Conservation (phyloP, 495 filamentous ascomycete species). For the Neurospora tetraspora region DNA sequence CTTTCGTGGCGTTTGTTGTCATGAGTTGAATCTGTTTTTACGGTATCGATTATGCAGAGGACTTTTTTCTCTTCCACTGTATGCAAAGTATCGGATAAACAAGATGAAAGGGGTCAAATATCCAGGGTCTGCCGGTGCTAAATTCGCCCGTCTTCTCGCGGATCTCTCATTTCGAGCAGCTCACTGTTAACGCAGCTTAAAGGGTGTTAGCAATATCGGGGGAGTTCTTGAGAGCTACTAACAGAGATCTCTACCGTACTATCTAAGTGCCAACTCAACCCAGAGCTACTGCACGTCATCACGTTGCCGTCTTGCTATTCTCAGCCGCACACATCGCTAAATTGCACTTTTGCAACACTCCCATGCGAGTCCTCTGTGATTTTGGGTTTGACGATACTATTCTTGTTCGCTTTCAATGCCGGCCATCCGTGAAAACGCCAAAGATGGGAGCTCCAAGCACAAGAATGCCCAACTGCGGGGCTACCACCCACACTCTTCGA, state of each 20-base stretch:
- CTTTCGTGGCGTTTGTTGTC: background rate
- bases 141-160: background rate
- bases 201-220: background rate
- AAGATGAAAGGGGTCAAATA: background rate
- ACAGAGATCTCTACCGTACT: background rate
- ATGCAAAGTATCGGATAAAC: background rate
- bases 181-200: background rate
- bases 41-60: too few species aligned
- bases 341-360: background rate
- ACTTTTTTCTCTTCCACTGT: background rate
- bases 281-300: background rate
- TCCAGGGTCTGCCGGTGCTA: background rate
- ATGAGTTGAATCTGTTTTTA: background rate
- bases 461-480: background rate
- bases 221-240: background rate
- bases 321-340: background rate
- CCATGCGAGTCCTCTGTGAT: background rate
- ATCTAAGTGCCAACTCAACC: background rate
- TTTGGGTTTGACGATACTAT: background rate
- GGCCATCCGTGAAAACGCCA: background rate
- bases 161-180: background rate
- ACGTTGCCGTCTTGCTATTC: background rate
- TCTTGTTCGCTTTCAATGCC: background rate
- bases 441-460: background rate
- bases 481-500: background rate